These are phyloP conservation scores for Geranomyces variabilis DNA, from an alignment of 192 early-diverging fungal species.

Conservation along the genomic window DNA sequence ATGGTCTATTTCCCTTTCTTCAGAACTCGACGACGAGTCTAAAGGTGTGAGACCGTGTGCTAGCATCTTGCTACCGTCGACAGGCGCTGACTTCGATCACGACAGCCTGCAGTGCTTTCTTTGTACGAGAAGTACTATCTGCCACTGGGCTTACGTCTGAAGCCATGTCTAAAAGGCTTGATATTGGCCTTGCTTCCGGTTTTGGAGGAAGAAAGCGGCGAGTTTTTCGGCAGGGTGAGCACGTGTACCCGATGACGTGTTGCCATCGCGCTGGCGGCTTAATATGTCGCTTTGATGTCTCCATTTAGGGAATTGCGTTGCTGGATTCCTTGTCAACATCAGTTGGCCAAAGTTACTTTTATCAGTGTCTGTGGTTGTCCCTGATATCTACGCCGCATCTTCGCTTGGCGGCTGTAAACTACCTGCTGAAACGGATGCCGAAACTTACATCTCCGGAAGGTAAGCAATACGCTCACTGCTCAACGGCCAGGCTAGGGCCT, in stretches of 20 bases:
- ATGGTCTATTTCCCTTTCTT: conserved; percentile 89
- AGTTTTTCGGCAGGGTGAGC: conserved; percentile 75
- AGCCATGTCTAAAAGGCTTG: conserved; percentile 77
- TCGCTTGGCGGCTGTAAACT: conserved; percentile 76
- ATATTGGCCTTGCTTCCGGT: conserved; percentile 80
- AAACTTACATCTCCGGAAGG: conserved; percentile 69
- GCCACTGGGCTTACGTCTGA: conserved; percentile 69
- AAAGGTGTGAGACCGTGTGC: conserved; percentile 56
- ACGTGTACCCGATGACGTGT: background rate
- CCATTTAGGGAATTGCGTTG: conserved; percentile 51
- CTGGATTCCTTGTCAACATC: conserved; percentile 67
- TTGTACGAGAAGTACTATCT: conserved; percentile 78
- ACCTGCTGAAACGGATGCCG: conserved; percentile 74
- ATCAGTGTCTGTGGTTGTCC: conserved; percentile 79
- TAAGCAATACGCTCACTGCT: no score
- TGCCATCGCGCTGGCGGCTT: no score
- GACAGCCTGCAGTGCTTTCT: conserved; percentile 74
- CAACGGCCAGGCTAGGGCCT: no score
- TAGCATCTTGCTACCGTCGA: background rate
- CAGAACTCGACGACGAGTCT: conserved; percentile 79
- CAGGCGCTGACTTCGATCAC: background rate
- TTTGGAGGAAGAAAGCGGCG: conserved; percentile 87
- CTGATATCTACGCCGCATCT: conserved; percentile 71
- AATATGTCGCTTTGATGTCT: background rate
- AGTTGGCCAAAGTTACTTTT: conserved; percentile 80